A percentile compares a stretch with the other conserved stretches of the same genome.
Evolutionary conservation across 768 basidiomycete genomes (phyloP).

Genomic region (Kwoniella pini): DNA sequence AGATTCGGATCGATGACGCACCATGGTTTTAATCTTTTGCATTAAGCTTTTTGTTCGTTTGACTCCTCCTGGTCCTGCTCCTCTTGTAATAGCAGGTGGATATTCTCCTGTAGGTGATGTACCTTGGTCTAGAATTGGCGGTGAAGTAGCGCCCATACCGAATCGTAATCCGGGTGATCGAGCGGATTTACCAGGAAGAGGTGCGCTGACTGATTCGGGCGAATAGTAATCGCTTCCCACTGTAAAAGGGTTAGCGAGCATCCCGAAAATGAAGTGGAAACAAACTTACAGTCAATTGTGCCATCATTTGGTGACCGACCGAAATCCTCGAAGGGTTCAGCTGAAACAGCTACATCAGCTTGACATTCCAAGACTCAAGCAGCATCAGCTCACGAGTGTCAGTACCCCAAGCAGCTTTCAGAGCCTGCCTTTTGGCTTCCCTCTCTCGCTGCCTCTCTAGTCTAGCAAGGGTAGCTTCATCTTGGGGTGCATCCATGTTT

Average conservation of each 20-base stretch:
- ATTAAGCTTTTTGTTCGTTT: conserved; percentile 54
- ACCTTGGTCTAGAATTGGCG: conserved; percentile 27
- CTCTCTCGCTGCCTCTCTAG: conserved; percentile 44
- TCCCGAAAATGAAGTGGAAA: neutral
- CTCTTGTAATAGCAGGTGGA: conserved; percentile 9
- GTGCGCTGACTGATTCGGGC: conserved; percentile 22
- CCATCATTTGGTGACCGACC: conserved; percentile 43
- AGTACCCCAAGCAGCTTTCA: conserved; percentile 55
- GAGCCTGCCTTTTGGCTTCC: conserved; percentile 49
- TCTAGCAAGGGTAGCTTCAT: conserved; percentile 43
- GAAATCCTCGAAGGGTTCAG: conserved; percentile 54
- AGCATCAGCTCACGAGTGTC: conserved; percentile 54
- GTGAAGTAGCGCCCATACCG: conserved; percentile 27
- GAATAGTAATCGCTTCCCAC: conserved; percentile 31
- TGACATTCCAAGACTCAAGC: conserved; percentile 7
- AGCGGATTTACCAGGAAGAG: conserved; percentile 20
- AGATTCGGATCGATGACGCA: conserved; percentile 47
- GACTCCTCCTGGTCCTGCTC: conserved; percentile 34
- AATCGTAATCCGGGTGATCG: conserved; percentile 46
- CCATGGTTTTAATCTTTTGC: conserved; percentile 55
- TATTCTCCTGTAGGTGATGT: conserved; percentile 30
- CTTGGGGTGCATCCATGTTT: conserved; percentile 21
- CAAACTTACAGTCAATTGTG: conserved; percentile 36
- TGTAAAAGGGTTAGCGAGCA: conserved; percentile 5
- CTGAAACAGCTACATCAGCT: conserved; percentile 23